Conservation (phyloP, 2,329 filamentous ascomycete genomes). For the Penicillium sp. region DNA sequence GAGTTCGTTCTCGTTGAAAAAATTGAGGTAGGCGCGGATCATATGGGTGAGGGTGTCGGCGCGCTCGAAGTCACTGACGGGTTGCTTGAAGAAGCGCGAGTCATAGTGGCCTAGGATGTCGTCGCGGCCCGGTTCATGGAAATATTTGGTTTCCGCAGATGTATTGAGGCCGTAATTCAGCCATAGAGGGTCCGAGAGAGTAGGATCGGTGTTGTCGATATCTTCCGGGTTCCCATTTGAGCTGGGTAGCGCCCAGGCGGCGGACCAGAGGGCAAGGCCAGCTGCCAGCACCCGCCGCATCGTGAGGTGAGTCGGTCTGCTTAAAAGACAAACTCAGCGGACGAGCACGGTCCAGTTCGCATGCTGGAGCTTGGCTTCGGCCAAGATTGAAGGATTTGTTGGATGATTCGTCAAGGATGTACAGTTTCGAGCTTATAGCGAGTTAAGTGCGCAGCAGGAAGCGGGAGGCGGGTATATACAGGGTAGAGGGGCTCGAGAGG, state of each 20-base stretch:
- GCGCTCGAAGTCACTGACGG: conserved; percentile 68
- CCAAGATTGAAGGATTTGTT: background rate
- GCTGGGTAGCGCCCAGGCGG: conserved; percentile 20
- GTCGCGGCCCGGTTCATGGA: conserved; percentile 66
- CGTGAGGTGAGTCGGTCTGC: background rate
- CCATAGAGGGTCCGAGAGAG: conserved; percentile 24
- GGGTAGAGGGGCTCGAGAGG: background rate
- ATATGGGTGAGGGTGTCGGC: conserved; percentile 69
- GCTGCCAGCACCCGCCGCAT: conserved; percentile 22
- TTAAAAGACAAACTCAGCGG: conserved; percentile 1
- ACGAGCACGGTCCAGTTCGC: conserved; percentile 19
- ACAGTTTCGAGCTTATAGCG: background rate
- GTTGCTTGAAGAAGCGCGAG: conserved; percentile 67
- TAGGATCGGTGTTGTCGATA: conserved; percentile 12
- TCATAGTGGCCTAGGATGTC: conserved; percentile 74
- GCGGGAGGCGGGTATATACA: conserved; percentile 8
- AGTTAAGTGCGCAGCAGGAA: background rate
- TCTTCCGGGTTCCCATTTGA: conserved; percentile 5
- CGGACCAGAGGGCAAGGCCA: conserved; percentile 24
- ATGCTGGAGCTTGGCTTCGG: conserved; percentile 13
- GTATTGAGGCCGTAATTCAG: conserved; percentile 32
- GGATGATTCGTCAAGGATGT: conserved; percentile 3
- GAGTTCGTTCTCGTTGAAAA: conserved; percentile 65
- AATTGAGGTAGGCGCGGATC: conserved; percentile 73
- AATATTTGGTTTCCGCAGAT: conserved; percentile 61